Percentiles rank a stretch among this genome's conserved stretches.
These are phyloP conservation scores for Taphrina confusa DNA, from an alignment of 1,139 yeast genomes.

Conservation along the genomic window DNA sequence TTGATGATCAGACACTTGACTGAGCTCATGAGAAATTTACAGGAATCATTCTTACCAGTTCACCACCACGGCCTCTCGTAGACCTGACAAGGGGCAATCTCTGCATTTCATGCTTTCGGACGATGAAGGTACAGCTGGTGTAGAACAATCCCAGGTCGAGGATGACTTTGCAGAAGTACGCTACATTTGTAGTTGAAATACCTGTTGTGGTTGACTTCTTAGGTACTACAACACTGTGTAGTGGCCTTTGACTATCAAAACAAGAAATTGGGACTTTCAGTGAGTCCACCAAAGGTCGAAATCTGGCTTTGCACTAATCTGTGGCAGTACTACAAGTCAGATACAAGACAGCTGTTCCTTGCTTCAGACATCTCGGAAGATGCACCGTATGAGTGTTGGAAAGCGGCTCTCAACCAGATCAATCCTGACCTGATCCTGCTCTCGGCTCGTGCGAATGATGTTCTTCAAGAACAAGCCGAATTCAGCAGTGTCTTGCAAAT, in stretches of 20 bases:
- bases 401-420: constrained; percentile 37
- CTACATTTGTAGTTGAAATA: neutral
- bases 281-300: constrained; percentile 31
- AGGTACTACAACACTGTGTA: constrained; percentile 20
- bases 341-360: constrained; percentile 9
- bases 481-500: neutral
- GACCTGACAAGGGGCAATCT: no score
- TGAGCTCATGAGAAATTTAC: no score
- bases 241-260: constrained; percentile 37
- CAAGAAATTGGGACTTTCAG: constrained; percentile 35
- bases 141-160: neutral
- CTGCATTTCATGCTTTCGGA: no score
- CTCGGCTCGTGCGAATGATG: constrained; percentile 38
- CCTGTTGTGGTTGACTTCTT: neutral
- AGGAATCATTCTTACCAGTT: no score
- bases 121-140: no score
- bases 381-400: constrained; percentile 15
- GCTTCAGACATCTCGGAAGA: constrained; percentile 27
- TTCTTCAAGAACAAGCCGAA: constrained; percentile 28
- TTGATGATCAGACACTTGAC: no score
- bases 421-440: constrained; percentile 37
- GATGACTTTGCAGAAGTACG: constrained; percentile 26
- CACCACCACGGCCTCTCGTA: no score
- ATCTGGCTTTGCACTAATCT: constrained; percentile 30
- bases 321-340: constrained; percentile 14